Evolutionary conservation across 768 basidiomycete species (phyloP), one percentile per base, ranked within the genome.

Genomic region (Boletus barrowsii): DNA sequence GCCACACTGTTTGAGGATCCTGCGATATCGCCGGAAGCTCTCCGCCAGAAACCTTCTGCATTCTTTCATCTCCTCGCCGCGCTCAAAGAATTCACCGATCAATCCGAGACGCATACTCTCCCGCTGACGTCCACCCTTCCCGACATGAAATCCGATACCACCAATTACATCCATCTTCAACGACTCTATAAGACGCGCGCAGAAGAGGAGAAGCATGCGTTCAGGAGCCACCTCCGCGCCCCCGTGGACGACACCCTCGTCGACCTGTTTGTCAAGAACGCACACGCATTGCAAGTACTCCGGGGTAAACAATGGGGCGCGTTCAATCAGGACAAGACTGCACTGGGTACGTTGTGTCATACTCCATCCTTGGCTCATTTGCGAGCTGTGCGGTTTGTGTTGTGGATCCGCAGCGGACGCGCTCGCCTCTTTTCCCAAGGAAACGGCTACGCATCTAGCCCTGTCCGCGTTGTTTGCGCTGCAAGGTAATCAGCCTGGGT

Each of bases 121-220:
- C 97, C 96, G 0, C 75, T 97, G n/a, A 86, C 87, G 4, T 82
- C 89, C 43, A 82, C 90, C 0, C 78, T 98, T 10, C 96, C 96
- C 0, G 96, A 99, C 72, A 98, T 99, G 92, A 95, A 95, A 67
- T 86, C 94, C 17, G 88, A 87, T 65, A 97, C 97, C 6, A 66
- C 75, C 20, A 79, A 80, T 51, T 98, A 98, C 67, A 86, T 97
- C 45, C 78, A 83, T 17, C 78, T 99, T 13, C 95, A 98, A 67
- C 84, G 78, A 40, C 67, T 98, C 54, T 99, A 95, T 75, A 91
- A 90, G 63, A 66, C 77, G 7, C 83, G 85, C 49, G 88, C 93
- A 3, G 82, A 83, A 35, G 79, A 81, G 47, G 91, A 94, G 66
- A 87, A 83, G 64, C 66, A 65, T 20, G 60, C 73, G 0, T 80